phyloP scores from a whole-genome alignment of 257 asterid species.

The Dorcoceras hygrometricum region DNA sequence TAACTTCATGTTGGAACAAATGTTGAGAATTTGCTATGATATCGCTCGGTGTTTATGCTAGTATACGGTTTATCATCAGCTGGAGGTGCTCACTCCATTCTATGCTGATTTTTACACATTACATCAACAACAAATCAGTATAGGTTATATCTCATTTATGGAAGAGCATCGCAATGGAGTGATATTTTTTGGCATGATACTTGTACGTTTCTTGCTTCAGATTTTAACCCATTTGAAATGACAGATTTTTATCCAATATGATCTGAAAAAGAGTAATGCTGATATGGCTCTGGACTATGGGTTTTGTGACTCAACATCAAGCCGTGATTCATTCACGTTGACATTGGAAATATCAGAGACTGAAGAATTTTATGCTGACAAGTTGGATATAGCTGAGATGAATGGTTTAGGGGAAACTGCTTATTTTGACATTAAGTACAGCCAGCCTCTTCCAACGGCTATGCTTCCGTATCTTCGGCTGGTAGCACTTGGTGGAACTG shows the following conservation, averaged over 20 bases:
- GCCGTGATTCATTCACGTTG: conserved; percentile 78
- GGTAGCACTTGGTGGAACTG: conserved; percentile 77
- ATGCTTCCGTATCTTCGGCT: conserved; percentile 79
- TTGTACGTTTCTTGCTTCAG: not conserved
- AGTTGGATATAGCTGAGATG: conserved; percentile 79
- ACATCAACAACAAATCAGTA: not conserved
- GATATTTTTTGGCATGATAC: not conserved
- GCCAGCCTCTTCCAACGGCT: conserved; percentile 64
- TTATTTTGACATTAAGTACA: conserved; percentile 74
- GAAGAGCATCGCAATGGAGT: not conserved
- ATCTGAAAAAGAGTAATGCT: conserved; percentile 84
- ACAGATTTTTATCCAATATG: conserved; percentile 83
- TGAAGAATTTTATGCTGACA: conserved; percentile 64
- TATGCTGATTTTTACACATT: no score
- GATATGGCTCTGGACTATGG: conserved; percentile 98
- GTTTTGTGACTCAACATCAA: conserved; percentile 56
- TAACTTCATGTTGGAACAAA: not conserved
- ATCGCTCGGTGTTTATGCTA: not conserved
- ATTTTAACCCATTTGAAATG: conserved; percentile 5
- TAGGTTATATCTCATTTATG: not conserved
- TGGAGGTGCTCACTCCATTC: not conserved
- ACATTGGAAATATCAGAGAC: conserved; percentile 77
- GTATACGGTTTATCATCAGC: not conserved
- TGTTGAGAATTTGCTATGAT: not conserved
- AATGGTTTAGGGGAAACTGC: conserved; percentile 67